phyloP scores from a whole-genome alignment of 2,329 filamentous ascomycete genomes.

The Ceratocystis huliohia region DNA sequence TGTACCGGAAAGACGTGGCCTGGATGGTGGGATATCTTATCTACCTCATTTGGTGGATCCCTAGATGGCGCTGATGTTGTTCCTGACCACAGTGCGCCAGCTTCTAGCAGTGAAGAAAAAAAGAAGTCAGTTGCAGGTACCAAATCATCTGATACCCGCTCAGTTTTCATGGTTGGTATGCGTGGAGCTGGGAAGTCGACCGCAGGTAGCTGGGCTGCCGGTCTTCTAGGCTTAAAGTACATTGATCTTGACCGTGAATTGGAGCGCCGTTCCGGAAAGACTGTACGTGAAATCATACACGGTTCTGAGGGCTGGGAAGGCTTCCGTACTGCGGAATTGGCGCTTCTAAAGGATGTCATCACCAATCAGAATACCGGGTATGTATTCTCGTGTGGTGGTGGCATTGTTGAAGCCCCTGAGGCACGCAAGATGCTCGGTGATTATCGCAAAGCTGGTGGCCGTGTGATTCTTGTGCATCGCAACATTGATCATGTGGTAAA shows the following conservation, averaged over 20 bases:
- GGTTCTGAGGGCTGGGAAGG: conserved; percentile 65
- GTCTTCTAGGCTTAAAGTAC: conserved; percentile 61
- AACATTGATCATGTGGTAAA: conserved; percentile 79
- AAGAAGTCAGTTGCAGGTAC: background rate
- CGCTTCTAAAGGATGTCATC: conserved; percentile 59
- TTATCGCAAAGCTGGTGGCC: conserved; percentile 64
- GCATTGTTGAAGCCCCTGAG: conserved; percentile 74
- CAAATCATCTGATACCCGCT: conserved; percentile 34
- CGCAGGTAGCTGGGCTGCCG: conserved; percentile 71
- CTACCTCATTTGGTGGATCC: conserved; percentile 36
- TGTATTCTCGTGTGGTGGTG: conserved; percentile 87
- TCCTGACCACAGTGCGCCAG: conserved; percentile 20
- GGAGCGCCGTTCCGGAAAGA: conserved; percentile 57
- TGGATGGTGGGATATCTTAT: conserved; percentile 90
- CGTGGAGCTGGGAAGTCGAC: conserved; percentile 94
- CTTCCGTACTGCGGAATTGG: conserved; percentile 69
- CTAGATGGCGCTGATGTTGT: conserved; percentile 54
- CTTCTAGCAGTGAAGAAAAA: conserved; percentile 9
- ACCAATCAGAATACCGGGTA: conserved; percentile 61
- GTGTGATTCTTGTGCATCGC: conserved; percentile 76
- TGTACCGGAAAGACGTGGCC: conserved; percentile 98
- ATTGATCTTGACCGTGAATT: conserved; percentile 82
- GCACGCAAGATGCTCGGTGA: conserved; percentile 62
- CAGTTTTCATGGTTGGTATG: conserved; percentile 94
- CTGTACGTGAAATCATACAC: conserved; percentile 77